phyloP scores from a whole-genome alignment of 75 land plant species.

The Adiantum capillusveneris region DNA sequence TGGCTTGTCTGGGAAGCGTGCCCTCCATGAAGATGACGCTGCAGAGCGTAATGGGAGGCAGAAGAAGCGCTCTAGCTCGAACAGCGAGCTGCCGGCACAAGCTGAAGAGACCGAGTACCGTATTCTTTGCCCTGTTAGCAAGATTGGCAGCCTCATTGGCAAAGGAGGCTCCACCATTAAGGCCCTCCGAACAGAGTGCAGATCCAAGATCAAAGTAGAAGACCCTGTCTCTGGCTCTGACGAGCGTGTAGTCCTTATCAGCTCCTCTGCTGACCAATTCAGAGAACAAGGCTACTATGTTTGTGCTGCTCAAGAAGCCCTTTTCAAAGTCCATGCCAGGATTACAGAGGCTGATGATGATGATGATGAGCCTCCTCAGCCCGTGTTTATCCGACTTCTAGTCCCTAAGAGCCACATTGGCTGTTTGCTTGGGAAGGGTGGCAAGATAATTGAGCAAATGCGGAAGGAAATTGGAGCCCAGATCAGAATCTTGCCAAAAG shows the following conservation, averaged over 20 bases:
- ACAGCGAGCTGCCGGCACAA: not conserved
- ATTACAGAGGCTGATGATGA: conserved; percentile 16
- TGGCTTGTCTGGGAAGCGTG: not conserved
- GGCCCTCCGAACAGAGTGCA: conserved; percentile 28
- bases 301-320: conserved; percentile 21
- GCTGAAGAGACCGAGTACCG: conserved; percentile 30
- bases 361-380: conserved; percentile 11
- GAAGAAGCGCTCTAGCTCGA: not conserved
- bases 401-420: conserved; percentile 39
- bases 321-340: conserved; percentile 22
- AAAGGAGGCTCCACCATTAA: conserved; percentile 41
- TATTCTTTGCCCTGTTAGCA: conserved; percentile 40
- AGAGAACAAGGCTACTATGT: conserved; percentile 3
- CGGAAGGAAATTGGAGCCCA: conserved; percentile 22
- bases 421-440: conserved; percentile 53
- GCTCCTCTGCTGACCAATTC: conserved; percentile 5
- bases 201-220: conserved; percentile 34
- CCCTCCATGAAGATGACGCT: not conserved
- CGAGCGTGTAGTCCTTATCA: conserved; percentile 32
- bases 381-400: conserved; percentile 15
- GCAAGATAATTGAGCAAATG: conserved; percentile 41
- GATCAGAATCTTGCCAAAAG: conserved; percentile 23
- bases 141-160: conserved; percentile 50
- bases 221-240: conserved; percentile 22
- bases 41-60: not conserved